Evolutionary conservation across 345 rosid genomes (phyloP), one percentile per base, ranked within the genome.

Genomic region (Litchi chinensis): DNA sequence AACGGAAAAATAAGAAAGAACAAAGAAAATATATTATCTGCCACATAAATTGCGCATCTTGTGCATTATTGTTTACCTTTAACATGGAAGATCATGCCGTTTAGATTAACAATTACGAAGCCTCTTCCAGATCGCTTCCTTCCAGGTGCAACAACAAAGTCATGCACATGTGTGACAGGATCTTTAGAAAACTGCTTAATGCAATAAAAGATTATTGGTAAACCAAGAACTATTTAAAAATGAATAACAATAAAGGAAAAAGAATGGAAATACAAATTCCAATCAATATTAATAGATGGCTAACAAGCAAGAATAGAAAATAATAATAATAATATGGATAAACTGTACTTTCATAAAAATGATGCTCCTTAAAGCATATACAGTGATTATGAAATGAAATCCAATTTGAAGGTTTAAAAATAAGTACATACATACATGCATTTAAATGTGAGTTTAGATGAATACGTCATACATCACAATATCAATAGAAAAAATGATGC

Each of bases 81-180:
- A 70, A 90, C 90, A 79, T 85, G 89, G 84, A 93, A 91, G 80
- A 90, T 83, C 92, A 80, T 91, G 86, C 90, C 76, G 74, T 92
- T 91, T 16, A 94, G 79, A 84, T 90, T 85, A 75, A 96, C 86
- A 75, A 86, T 83, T 81, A 94, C 85, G n/a, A 87, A 86, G 75
- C 98, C 95, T 85, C 88, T 88, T 81, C 95, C 91, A 8, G 89
- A 90, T 65, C 93, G 82, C 90, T 90, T 85, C 80, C 87, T 89
- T 85, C 94, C 97, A 73, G 97, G 93, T 71, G 46, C 85, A 83
- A 90, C 79, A 62, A 95, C 81, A 79, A 96, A 87, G 52, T 93
- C 88, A 24, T 89, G 88, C 80, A 96, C 48, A 81, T 90, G 82
- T 77, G 90, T 78, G 22, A 84, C 71, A 19, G 98, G 95, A 86